phyloP scores from a whole-genome alignment of 495 filamentous ascomycete species.

The Tuber melanosporum region DNA sequence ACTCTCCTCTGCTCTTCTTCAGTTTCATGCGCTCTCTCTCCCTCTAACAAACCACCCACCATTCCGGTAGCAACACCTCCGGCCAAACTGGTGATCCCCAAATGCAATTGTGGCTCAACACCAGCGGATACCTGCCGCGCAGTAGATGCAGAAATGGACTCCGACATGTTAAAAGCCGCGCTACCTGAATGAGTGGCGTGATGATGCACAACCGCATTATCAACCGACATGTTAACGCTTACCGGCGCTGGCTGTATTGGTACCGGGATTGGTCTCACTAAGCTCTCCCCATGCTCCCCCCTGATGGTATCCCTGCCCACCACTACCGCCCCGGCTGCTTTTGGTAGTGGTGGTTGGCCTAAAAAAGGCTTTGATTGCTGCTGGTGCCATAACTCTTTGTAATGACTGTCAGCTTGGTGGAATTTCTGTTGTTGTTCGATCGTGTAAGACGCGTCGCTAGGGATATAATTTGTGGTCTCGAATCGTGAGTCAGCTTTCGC shows the following conservation, averaged over 20 bases:
- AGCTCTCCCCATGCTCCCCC: background rate
- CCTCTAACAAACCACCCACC: constrained; percentile 3
- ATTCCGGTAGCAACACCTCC: constrained; percentile 18
- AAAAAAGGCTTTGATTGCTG: constrained; percentile 1
- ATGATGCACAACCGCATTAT: constrained; percentile 18
- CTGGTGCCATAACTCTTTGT: background rate
- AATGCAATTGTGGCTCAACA: constrained; percentile 13
- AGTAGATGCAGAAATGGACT: constrained; percentile 16
- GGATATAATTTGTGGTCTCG: constrained; percentile 18
- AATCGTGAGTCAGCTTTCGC: constrained; percentile 27
- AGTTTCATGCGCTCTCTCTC: constrained; percentile 6
- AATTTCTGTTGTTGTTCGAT: constrained; percentile 24
- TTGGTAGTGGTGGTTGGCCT: constrained; percentile 6
- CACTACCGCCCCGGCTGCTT: constrained; percentile 6
- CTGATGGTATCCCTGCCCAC: constrained; percentile 6
- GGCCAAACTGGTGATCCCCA: constrained; percentile 11
- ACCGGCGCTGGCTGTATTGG: constrained; percentile 20
- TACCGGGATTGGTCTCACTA: constrained; percentile 22
- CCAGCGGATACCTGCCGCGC: constrained; percentile 12
- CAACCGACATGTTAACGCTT: constrained; percentile 22
- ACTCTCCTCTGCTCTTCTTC: constrained; percentile 9
- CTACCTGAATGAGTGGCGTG: constrained; percentile 24
- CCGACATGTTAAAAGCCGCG: constrained; percentile 14
- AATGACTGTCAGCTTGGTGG: constrained; percentile 15
- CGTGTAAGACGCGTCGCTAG: constrained; percentile 18